Evolutionary conservation across 805 yeast genomes (phyloP), one percentile per base, ranked within the genome.

Genomic region (Zygoascus biomembranicola): DNA sequence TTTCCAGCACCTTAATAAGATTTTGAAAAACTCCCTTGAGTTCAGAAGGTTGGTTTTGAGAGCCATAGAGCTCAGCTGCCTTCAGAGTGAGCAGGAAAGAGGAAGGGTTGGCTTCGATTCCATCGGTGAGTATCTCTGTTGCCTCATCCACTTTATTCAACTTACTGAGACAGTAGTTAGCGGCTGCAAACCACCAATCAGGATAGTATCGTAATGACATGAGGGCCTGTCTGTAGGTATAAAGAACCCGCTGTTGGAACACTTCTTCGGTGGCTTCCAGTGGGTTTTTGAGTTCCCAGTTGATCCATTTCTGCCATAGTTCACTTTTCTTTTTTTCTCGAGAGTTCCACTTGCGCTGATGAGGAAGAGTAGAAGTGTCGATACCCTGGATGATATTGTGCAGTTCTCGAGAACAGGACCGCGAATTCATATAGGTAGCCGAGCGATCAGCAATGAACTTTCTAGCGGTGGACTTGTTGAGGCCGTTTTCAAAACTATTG

Each of bases 371-470:
- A 56, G 55, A 56, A 3, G 82, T 69, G 52, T 72, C 72, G 9
- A 87, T 63, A 19, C 76, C 78, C 39, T 71, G 69, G 0, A 88
- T 79, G 2, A 84, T 58, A 57, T 79, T 78, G 11, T 75, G 73
- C 77, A 89, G 80, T 63, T 87, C 96, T 43, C 79, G 81, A 56
- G 80, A 80, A 70, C 86, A 75, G 0, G 94, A 78, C 57, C 97
- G 77, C 1, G 96, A 90, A 59, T 78, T 81, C 96, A 92, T 87
- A 65, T 90, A 94, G 13, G 81, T 85, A 2, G 87, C 82, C 11
- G 95, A 85, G 56, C 81, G 77, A 61, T 90, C 97, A 45, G 87
- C 82, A 51, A 90, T 83, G 64, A 85, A 82, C 67, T 87, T 88
- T 62, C 95, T 81, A 2, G 97, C 94, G 2, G 90, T 85, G 18